Percentiles rank a stretch among this genome's conserved stretches.
Conservation (phyloP, 257 asterid genomes). For the Solanum lycopersicoides region DNA sequence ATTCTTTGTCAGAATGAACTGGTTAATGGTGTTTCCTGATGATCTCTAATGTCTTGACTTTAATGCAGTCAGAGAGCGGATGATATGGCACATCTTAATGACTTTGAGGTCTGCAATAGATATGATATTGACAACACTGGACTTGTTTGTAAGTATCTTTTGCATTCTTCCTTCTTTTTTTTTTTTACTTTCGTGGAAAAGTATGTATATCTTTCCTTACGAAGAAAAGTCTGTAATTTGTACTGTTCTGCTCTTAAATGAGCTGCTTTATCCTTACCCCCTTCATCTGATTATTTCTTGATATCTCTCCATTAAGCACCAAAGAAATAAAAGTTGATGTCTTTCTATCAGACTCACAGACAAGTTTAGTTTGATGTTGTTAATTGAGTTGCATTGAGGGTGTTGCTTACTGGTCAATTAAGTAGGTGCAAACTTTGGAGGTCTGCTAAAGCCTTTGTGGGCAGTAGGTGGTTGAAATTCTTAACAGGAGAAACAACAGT, state of each 20-base stretch:
- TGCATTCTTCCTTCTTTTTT: not conserved
- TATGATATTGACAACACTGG: conserved; percentile 81
- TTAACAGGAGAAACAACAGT: not conserved
- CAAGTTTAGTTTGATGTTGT: not conserved
- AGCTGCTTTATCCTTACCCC: not conserved
- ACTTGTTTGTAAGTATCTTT: conserved; percentile 51
- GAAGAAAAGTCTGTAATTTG: not conserved
- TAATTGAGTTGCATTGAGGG: not conserved
- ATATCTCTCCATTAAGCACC: not conserved
- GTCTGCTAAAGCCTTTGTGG: not conserved
- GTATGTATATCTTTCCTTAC: not conserved
- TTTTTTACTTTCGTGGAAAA: not conserved
- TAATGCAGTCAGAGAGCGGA: conserved; percentile 79
- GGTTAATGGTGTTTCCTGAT: not conserved
- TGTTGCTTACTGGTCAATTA: not conserved
- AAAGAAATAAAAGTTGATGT: not conserved
- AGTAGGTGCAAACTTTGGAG: not conserved
- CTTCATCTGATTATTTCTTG: not conserved
- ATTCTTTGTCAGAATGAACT: not conserved
- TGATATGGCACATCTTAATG: conserved; percentile 52
- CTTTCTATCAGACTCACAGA: not conserved
- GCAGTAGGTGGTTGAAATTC: not conserved
- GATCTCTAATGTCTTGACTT: conserved; percentile 5
- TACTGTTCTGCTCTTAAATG: not conserved
- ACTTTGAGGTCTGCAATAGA: conserved; percentile 64